Conservation (phyloP, 2,329 filamentous ascomycete genomes). For the Aureobasidium subglaciale region DNA sequence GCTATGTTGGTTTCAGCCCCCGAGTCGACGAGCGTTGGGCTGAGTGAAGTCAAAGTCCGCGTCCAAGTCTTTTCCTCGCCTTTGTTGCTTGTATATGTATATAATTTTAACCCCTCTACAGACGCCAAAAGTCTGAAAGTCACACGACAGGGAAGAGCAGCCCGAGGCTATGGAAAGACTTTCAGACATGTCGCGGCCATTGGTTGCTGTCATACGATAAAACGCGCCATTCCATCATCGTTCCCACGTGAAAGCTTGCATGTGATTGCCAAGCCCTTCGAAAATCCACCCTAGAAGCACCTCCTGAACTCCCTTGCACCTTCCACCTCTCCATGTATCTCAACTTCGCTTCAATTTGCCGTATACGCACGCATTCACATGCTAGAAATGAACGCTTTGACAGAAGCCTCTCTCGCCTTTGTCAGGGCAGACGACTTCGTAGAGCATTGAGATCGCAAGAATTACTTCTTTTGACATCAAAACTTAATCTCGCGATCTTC, state of each 20-base stretch:
- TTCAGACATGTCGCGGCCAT: background rate
- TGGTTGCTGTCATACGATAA: constrained; percentile 11
- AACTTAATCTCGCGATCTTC: constrained; percentile 7
- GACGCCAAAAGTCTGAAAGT: background rate
- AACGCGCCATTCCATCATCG: constrained; percentile 6
- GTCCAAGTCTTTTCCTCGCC: background rate
- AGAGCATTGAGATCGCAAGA: background rate
- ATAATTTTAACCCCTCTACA: background rate
- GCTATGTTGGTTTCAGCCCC: constrained; percentile 3
- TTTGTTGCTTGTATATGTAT: background rate
- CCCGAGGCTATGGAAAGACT: constrained; percentile 7
- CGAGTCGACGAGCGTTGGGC: background rate
- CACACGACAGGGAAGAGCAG: constrained; percentile 4
- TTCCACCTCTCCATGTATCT: background rate
- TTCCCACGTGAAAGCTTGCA: constrained; percentile 5
- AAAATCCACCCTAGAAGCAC: background rate
- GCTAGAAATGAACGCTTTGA: background rate
- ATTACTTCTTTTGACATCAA: constrained; percentile 1
- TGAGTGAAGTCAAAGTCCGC: constrained; percentile 1
- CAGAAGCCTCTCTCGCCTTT: background rate
- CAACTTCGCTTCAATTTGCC: background rate
- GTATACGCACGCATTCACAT: constrained; percentile 2
- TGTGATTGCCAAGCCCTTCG: background rate
- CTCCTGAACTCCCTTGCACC: constrained; percentile 3
- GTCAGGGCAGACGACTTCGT: background rate